phyloP scores from a whole-genome alignment of 139 green algal species.

The Gonium pectorale region DNA sequence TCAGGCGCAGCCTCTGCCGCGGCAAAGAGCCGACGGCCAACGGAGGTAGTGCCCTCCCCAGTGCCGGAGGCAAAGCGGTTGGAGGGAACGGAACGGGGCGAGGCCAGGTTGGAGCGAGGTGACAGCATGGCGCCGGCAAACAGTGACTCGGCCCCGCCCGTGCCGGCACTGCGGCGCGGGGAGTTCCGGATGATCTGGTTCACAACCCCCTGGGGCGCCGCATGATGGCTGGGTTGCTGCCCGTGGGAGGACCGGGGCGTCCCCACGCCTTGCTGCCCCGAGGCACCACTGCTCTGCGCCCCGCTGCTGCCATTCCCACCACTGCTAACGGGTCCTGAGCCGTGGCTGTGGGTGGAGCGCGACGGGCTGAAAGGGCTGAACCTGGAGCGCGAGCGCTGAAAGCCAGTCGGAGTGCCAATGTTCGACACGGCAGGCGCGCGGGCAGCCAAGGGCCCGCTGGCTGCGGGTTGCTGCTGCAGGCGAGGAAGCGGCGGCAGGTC shows the following conservation, averaged over 20 bases:
- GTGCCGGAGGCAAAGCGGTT: too few relatives aligned
- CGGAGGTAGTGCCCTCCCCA: too few relatives aligned
- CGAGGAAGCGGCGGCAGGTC: too few relatives aligned
- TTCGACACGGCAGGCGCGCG: not conserved
- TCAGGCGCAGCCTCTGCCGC: too few relatives aligned
- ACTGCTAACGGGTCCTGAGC: not conserved
- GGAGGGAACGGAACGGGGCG: too few relatives aligned
- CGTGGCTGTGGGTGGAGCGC: not conserved
- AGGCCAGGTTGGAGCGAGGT: too few relatives aligned
- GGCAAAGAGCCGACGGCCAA: not conserved
- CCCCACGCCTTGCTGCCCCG: too few relatives aligned
- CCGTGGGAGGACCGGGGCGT: slow-evolving; percentile 5
- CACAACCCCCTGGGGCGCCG: slow-evolving; percentile 11
- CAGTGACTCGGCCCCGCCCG: not conserved
- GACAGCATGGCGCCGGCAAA: not conserved
- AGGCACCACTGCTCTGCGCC: not conserved
- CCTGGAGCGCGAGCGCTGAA: not conserved
- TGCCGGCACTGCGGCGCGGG: not conserved
- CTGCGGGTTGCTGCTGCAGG: too few relatives aligned
- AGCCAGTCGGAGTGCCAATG: not conserved
- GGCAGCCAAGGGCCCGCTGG: not conserved
- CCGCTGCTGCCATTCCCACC: not conserved
- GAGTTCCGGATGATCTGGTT: slow-evolving; percentile 22
- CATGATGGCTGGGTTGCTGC: not conserved
- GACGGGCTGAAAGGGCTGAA: slow-evolving; percentile 32